Evolutionary conservation across 129 eudicot species (phyloP).

Genomic region (Pseudognaphalium luteoalbum): DNA sequence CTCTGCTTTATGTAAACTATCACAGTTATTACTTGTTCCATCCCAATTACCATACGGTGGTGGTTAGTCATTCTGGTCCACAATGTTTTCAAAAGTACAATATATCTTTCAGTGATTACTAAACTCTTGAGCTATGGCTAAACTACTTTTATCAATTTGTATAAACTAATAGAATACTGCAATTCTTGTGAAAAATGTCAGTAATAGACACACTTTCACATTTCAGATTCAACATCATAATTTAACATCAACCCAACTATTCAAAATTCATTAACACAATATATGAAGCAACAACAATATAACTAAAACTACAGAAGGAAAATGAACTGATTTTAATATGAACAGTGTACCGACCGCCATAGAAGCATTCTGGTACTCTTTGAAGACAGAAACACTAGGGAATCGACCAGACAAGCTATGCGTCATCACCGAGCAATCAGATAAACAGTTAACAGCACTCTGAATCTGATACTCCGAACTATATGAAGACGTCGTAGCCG

Average conservation of each 20-base stretch:
- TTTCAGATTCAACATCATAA: conserved; percentile 8
- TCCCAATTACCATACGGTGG: neutral
- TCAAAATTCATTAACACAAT: neutral
- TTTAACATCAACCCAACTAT: neutral
- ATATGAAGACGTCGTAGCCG: conserved; percentile 40
- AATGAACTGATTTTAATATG: neutral
- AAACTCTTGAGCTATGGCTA: neutral
- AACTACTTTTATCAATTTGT: conserved; percentile 6
- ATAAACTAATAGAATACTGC: neutral
- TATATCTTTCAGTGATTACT: neutral
- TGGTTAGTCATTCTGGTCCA: conserved; percentile 7
- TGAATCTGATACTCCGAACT: conserved; percentile 35
- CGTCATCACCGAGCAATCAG: conserved; percentile 45
- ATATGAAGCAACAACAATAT: neutral
- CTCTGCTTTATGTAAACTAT: neutral
- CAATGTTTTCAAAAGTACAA: neutral
- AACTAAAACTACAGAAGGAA: conserved; percentile 12
- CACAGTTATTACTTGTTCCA: neutral
- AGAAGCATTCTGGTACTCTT: conserved; percentile 90
- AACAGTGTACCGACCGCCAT: conserved; percentile 57
- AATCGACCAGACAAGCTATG: conserved; percentile 82
- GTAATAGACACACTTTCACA: conserved; percentile 1
- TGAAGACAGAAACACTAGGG: conserved; percentile 74
- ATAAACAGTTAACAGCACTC: conserved; percentile 25
- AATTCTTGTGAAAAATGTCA: neutral